A percentile compares a stretch with the other conserved stretches of the same genome.
These are phyloP conservation scores for Tuber umbilicatum DNA, from an alignment of 495 filamentous ascomycete species.

Conservation along the genomic window DNA sequence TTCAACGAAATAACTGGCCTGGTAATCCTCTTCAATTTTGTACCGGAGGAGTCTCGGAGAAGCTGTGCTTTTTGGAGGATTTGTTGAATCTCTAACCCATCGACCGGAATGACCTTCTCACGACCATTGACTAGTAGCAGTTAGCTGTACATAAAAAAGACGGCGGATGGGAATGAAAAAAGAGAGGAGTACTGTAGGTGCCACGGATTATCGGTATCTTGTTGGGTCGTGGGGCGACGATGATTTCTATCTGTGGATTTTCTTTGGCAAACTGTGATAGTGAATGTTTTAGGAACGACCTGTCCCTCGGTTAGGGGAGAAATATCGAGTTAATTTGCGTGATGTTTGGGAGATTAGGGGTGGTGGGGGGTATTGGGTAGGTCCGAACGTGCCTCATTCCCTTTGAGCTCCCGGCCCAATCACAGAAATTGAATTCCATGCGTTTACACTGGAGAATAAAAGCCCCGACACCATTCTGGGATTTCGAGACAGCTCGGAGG, in stretches of 20 bases:
- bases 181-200: conserved; percentile 52
- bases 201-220: conserved; percentile 83
- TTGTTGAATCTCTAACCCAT: conserved; percentile 72
- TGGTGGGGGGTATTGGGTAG: conserved; percentile 12
- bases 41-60: conserved; percentile 74
- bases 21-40: conserved; percentile 70
- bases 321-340: background rate
- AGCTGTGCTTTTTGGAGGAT: conserved; percentile 74
- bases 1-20: conserved; percentile 83
- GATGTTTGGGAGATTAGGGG: conserved; percentile 11
- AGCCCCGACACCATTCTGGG: conserved; percentile 87
- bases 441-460: conserved; percentile 96
- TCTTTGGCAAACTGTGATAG: conserved; percentile 68
- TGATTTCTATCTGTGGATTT: conserved; percentile 87
- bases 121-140: conserved; percentile 63
- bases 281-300: conserved; percentile 68
- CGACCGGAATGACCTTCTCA: conserved; percentile 78
- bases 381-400: conserved; percentile 79
- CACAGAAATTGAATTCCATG: conserved; percentile 93
- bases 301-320: conserved; percentile 40
- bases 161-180: background rate
- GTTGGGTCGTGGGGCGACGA: conserved; percentile 75
- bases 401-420: conserved; percentile 80
- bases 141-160: conserved; percentile 1
- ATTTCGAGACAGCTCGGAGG: conserved; percentile 35